Conservation (phyloP, 768 basidiomycete genomes). For the Boletus insuetus region DNA sequence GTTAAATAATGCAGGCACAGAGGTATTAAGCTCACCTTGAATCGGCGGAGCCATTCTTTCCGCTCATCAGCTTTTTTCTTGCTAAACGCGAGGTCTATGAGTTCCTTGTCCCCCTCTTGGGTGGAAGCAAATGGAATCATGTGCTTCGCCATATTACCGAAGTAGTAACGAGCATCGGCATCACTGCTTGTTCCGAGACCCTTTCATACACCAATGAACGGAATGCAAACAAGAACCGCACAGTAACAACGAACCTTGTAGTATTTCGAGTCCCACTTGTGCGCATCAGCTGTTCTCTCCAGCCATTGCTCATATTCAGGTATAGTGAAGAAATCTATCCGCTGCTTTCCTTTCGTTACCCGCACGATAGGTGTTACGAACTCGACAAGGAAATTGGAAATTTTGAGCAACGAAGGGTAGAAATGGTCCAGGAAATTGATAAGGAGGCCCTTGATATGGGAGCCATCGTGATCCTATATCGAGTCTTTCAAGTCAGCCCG, state of each 20-base stretch:
- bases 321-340: constrained; percentile 91
- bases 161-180: constrained; percentile 89
- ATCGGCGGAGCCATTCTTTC: constrained; percentile 96
- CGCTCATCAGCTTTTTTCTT: constrained; percentile 99
- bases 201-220: constrained; percentile 38
- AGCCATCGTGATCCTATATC: constrained; percentile 94
- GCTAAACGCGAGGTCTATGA: constrained; percentile 98
- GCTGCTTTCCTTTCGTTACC: constrained; percentile 78
- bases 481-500: background rate
- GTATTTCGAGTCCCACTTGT: constrained; percentile 92
- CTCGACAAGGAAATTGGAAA: constrained; percentile 92
- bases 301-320: constrained; percentile 96
- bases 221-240: background rate
- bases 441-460: constrained; percentile 99
- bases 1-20: background rate
- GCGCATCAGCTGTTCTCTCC: constrained; percentile 67
- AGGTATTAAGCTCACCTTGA: constrained; percentile 53
- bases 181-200: constrained; percentile 95
- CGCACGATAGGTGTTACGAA: constrained; percentile 98
- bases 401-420: constrained; percentile 88
- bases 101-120: constrained; percentile 76
- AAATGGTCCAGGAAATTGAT: constrained; percentile 98
- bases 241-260: constrained; percentile 74
- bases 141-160: constrained; percentile 88
- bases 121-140: constrained; percentile 88